Evolutionary conservation across 1,284 basidiomycete genomes (phyloP).

Genomic region (Xerocomus amazonicus): DNA sequence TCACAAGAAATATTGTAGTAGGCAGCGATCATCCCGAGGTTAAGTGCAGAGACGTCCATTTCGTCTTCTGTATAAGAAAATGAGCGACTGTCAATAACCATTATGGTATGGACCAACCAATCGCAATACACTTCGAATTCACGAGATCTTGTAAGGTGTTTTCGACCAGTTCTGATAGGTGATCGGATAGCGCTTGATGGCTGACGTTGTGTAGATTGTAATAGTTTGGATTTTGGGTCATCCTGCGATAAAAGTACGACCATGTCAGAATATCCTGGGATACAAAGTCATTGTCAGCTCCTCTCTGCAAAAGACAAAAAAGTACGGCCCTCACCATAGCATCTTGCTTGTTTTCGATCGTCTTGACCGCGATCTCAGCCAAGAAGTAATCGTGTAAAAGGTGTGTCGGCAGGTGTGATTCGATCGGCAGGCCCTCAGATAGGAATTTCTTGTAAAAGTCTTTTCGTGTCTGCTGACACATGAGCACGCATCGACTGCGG

Average conservation of each 20-base stretch:
- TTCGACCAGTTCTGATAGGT: constrained; percentile 95
- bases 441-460: constrained; percentile 99
- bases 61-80: constrained; percentile 65
- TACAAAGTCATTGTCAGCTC: constrained; percentile 5
- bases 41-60: constrained; percentile 89
- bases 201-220: constrained; percentile 94
- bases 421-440: constrained; percentile 95
- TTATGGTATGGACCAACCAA: constrained; percentile 52
- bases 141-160: constrained; percentile 89
- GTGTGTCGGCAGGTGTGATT: constrained; percentile 86
- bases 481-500: constrained; percentile 87
- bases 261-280: constrained; percentile 85
- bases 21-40: constrained; percentile 94
- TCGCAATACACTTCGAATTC: constrained; percentile 91
- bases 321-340: constrained; percentile 65
- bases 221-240: constrained; percentile 95
- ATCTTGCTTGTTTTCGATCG: constrained; percentile 98
- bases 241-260: constrained; percentile 95
- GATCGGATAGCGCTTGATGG: constrained; percentile 90
- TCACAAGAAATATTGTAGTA: constrained; percentile 88
- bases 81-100: background rate
- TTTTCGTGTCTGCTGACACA: constrained; percentile 96
- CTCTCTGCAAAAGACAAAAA: background rate
- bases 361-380: constrained; percentile 97
- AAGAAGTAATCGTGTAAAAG: constrained; percentile 96